A percentile compares a stretch with the other conserved stretches of the same genome.
These are phyloP conservation scores for Mycena metata DNA, from an alignment of 768 basidiomycete genomes.

Conservation along the genomic window DNA sequence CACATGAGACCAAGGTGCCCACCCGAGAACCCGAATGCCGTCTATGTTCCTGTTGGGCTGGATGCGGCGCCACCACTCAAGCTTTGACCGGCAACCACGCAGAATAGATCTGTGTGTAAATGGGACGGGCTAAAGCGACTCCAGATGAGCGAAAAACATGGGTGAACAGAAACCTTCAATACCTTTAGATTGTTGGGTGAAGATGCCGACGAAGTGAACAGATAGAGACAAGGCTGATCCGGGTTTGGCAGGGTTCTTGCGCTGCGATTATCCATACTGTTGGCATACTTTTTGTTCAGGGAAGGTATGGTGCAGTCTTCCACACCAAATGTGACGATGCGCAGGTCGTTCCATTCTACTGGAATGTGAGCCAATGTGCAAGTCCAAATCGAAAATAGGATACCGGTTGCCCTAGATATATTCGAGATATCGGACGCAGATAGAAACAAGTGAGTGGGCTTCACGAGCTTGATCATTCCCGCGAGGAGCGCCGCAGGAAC, in stretches of 20 bases:
- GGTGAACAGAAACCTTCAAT: too few species aligned
- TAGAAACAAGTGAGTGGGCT: constrained; percentile 21
- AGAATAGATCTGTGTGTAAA: constrained; percentile 26
- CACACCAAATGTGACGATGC: constrained; percentile 7
- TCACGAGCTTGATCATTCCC: constrained; percentile 28
- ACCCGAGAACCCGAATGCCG: constrained; percentile 33
- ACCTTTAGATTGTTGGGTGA: constrained; percentile 28
- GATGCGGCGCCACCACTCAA: constrained; percentile 32
- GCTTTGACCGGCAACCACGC: constrained; percentile 24
- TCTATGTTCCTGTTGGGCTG: constrained; percentile 7
- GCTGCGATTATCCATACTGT: too few species aligned
- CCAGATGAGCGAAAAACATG: background rate
- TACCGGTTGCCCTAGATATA: constrained; percentile 8
- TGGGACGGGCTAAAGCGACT: constrained; percentile 22
- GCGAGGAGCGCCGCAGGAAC: constrained; percentile 24
- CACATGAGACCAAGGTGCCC: constrained; percentile 38
- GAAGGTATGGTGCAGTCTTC: constrained; percentile 25
- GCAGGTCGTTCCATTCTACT: background rate
- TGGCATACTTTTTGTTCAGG: constrained; percentile 16
- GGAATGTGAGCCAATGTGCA: background rate
- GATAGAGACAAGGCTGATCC: constrained; percentile 22
- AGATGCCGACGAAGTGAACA: constrained; percentile 31
- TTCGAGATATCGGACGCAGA: constrained; percentile 11
- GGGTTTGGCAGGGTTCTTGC: background rate
- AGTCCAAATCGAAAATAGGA: background rate